phyloP scores from a whole-genome alignment of 352 stramenopile species.

The Paralagenidium karlingii region DNA sequence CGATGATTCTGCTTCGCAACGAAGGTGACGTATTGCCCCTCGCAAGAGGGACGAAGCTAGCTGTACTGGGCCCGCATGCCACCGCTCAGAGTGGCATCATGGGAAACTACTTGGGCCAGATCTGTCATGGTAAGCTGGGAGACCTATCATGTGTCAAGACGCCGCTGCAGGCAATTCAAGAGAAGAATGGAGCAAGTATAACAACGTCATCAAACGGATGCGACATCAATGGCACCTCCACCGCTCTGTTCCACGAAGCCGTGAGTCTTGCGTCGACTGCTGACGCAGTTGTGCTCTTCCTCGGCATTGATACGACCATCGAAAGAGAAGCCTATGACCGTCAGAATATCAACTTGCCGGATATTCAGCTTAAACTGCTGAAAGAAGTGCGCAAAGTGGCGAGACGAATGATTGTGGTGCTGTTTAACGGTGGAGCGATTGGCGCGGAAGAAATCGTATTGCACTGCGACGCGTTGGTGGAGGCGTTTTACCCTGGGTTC shows the following conservation, averaged over 20 bases:
- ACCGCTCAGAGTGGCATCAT: slow-evolving; percentile 37
- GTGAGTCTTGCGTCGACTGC: slow-evolving; percentile 19
- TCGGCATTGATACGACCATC: slow-evolving; percentile 75
- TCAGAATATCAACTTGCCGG: slow-evolving; percentile 53
- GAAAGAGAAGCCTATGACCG: slow-evolving; percentile 66
- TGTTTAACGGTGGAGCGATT: slow-evolving; percentile 82
- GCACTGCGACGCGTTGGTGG: slow-evolving; percentile 46
- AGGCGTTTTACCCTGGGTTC: slow-evolving; percentile 78
- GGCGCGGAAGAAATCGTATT: slow-evolving; percentile 58
- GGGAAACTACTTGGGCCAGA: slow-evolving; percentile 81
- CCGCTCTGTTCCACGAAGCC: slow-evolving; percentile 29
- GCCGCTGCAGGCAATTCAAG: slow-evolving; percentile 46
- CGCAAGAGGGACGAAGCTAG: slow-evolving; percentile 25
- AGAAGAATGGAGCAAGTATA: slow-evolving; percentile 20
- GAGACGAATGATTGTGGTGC: slow-evolving; percentile 65
- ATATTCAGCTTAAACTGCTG: slow-evolving; percentile 65
- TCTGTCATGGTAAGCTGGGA: slow-evolving; percentile 63
- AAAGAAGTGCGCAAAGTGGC: slow-evolving; percentile 37
- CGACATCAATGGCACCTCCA: slow-evolving; percentile 55
- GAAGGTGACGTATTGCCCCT: slow-evolving; percentile 54
- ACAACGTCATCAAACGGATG: slow-evolving; percentile 30
- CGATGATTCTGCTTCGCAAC: slow-evolving; percentile 92
- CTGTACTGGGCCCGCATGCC: slow-evolving; percentile 77
- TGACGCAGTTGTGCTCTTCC: slow-evolving; percentile 56
- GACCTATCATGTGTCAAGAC: slow-evolving; percentile 56